Evolutionary conservation across 257 asterid genomes (phyloP).

Genomic region (Fraxinus quadrangulata): DNA sequence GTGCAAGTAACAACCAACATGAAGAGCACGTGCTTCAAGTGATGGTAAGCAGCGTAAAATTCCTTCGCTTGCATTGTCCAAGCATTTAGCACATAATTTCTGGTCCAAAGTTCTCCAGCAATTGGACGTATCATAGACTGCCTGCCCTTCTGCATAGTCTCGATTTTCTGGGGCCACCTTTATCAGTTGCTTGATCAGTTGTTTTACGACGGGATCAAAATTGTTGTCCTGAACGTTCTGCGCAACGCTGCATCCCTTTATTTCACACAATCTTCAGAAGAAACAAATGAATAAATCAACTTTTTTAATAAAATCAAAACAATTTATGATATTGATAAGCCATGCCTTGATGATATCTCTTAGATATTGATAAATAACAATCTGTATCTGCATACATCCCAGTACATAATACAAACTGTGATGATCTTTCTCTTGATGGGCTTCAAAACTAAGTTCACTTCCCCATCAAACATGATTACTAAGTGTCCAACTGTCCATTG

Average conservation of each 20-base stretch:
- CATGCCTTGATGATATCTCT: background rate
- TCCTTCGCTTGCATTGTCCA: slow-evolving; percentile 17
- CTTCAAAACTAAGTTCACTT: background rate
- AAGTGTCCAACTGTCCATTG: background rate
- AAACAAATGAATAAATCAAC: background rate
- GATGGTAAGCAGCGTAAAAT: slow-evolving; percentile 22
- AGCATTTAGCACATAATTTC: slow-evolving; percentile 17
- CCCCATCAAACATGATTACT: background rate
- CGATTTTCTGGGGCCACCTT: slow-evolving; percentile 1
- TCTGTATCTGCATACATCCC: background rate
- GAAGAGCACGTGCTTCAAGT: slow-evolving; percentile 26
- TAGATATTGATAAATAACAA: background rate
- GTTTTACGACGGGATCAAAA: slow-evolving; percentile 13
- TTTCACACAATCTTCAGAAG: background rate
- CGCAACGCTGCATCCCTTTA: slow-evolving; percentile 25
- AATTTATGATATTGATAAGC: background rate
- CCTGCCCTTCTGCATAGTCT: slow-evolving; percentile 26
- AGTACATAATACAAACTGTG: too few relatives aligned
- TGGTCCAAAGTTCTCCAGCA: slow-evolving; percentile 27
- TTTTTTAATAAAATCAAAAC: background rate
- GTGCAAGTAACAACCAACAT: slow-evolving; percentile 22
- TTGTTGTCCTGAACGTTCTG: slow-evolving; percentile 10
- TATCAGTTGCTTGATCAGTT: slow-evolving; percentile 11
- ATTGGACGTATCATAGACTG: slow-evolving; percentile 24
- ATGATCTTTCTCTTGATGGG: too few relatives aligned